Conservation (phyloP, 1,284 basidiomycete genomes). For the Ceratobasidium papillatum region DNA sequence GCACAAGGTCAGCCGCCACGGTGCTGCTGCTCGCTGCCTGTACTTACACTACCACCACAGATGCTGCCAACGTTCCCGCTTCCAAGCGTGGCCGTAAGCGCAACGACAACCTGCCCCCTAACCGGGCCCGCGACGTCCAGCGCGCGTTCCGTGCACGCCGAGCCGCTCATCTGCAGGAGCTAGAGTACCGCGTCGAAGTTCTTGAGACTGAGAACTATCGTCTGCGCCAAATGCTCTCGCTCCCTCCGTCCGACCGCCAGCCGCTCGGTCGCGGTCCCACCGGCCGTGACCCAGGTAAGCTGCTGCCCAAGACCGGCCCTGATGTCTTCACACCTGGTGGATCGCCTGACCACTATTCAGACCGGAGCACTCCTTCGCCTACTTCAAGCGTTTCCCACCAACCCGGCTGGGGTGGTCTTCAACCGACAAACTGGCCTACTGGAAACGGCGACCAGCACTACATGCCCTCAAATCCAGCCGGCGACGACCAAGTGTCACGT, state of each 20-base stretch:
- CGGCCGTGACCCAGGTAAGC: conserved; percentile 62
- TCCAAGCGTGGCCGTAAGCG: conserved; percentile 79
- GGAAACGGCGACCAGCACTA: conserved; percentile 1
- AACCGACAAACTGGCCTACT: background rate
- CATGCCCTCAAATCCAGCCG: background rate
- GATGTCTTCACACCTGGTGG: background rate
- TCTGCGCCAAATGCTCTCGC: conserved; percentile 75
- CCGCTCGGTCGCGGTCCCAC: conserved; percentile 82
- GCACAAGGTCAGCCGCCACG: background rate
- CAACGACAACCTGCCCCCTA: conserved; percentile 91
- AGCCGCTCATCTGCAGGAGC: conserved; percentile 85
- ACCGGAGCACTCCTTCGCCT: conserved; percentile 38
- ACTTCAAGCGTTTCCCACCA: conserved; percentile 16
- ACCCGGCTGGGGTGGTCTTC: conserved; percentile 3
- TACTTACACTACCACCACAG: conserved; percentile 5
- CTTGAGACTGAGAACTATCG: conserved; percentile 86
- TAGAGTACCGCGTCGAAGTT: conserved; percentile 83
- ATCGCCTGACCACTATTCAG: conserved; percentile 37
- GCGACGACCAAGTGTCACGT: conserved; percentile 35
- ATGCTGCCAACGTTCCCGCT: conserved; percentile 30
- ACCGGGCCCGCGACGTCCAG: conserved; percentile 91
- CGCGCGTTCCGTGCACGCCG: conserved; percentile 90
- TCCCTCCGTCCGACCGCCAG: conserved; percentile 77
- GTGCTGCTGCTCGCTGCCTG: background rate
- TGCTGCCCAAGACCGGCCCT: conserved; percentile 30